Conservation (phyloP, 2,329 filamentous ascomycete genomes). For the Aureobasidium mangrovei region DNA sequence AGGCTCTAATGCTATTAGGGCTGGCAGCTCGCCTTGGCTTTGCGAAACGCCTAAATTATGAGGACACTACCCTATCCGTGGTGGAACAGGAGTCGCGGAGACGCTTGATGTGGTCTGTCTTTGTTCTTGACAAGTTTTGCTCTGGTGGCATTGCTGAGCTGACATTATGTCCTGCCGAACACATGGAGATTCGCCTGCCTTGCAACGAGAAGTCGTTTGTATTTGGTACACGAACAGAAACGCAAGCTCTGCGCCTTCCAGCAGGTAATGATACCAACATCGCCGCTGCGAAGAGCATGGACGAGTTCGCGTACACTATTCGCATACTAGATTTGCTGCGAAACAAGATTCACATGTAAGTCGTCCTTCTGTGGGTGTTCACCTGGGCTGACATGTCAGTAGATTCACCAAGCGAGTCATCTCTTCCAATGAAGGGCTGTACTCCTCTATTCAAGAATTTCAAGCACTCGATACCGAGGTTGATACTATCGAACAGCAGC, state of each 20-base stretch:
- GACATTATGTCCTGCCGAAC: neutral
- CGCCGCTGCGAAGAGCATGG: conserved; percentile 1
- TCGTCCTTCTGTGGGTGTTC: neutral
- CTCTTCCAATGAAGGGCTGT: neutral
- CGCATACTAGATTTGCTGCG: conserved; percentile 3
- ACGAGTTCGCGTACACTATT: conserved; percentile 5
- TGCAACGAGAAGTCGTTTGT: conserved; percentile 3
- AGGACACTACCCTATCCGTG: neutral
- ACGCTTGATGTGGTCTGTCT: conserved; percentile 8
- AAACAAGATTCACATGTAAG: conserved; percentile 8
- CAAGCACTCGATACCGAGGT: neutral
- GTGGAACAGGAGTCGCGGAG: conserved; percentile 8
- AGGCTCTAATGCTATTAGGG: conserved; percentile 4
- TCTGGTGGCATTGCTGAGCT: neutral
- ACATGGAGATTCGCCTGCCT: conserved; percentile 1
- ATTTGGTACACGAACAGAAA: neutral
- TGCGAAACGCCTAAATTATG: conserved; percentile 7
- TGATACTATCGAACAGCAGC: neutral
- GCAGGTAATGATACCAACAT: neutral
- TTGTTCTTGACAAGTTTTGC: conserved; percentile 8
- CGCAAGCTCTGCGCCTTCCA: neutral
- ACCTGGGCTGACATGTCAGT: neutral
- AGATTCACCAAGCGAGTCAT: neutral
- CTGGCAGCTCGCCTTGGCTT: conserved; percentile 6
- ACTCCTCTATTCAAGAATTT: neutral